Base-by-base conservation (phyloP, 2,329 filamentous ascomycete species). In the Aureobasidium sp. region DNA sequence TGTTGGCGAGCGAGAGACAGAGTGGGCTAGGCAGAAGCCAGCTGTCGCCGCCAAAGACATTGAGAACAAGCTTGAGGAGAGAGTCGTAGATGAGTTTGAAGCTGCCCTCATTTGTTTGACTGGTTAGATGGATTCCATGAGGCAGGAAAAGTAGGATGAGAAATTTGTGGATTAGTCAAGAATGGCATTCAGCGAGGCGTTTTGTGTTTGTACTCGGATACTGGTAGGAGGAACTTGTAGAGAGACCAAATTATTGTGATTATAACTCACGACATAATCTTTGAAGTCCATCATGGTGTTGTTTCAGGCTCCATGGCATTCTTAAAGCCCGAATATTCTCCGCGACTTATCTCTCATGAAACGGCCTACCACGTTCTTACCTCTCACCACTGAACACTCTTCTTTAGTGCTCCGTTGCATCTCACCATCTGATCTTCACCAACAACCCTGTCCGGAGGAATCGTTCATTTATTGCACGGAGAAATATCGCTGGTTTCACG, bases 1-100 rank as follows among this genome's bases (percentile, higher is more conserved):
- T 0, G 80, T 89, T 25, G 89, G 84, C 30, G 82, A 87, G 68
- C 83, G 87, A 64, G 91, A 96, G 74, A 78, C 83, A 47, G 86
- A 86, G 66, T 86, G 82, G 76, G 70, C 73, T 13, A 78, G 74
- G 63, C 72, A 77, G 66, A 78, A 76, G 34, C 50, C 59, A 6
- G 27, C 27, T 62, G 71, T 75, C 42, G 66, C 64, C 32, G 63
- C 42, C 10, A 73, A 72, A 66, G 74, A 71, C 54, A 76, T 71
- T 3, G 85, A 87, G 69, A 92, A 82, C 71, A 74, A 83, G 68
- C 77, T 96, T 58, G 90, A 96, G 73, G 85, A 88, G 70, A 90
- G 87, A 76, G 84, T 94, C 7, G 78, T 93, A 29, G 79, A 74
- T 62, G 86, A 93, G 72, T 76, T 94, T 68, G 82, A 83, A 69